Conservation (phyloP, 2,329 filamentous ascomycete species). For the Aschersonia sp. region DNA sequence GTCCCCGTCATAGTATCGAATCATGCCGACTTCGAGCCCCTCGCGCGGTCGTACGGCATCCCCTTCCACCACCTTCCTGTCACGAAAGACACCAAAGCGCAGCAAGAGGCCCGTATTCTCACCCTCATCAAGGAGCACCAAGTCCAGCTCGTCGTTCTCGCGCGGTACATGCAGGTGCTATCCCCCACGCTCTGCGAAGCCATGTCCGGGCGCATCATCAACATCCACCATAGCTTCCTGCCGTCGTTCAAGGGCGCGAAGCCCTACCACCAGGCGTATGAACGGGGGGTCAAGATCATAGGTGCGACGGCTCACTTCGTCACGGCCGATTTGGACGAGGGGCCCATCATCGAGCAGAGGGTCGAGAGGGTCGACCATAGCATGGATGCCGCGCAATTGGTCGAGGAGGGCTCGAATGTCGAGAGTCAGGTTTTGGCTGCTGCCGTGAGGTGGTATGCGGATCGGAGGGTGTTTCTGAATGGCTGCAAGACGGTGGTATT, state of each 20-base stretch:
- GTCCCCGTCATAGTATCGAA: slow-evolving; percentile 71
- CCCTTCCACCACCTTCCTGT: slow-evolving; percentile 73
- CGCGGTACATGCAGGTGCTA: slow-evolving; percentile 80
- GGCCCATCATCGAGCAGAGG: slow-evolving; percentile 78
- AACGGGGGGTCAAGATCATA: slow-evolving; percentile 78
- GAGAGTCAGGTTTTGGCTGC: slow-evolving; percentile 72
- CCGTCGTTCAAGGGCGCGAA: slow-evolving; percentile 80
- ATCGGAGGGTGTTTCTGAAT: slow-evolving; percentile 65
- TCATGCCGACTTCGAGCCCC: slow-evolving; percentile 56
- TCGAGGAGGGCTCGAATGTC: slow-evolving; percentile 69
- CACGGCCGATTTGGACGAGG: slow-evolving; percentile 72
- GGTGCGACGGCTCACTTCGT: slow-evolving; percentile 79
- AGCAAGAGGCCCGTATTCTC: slow-evolving; percentile 60
- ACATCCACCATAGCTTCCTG: slow-evolving; percentile 81
- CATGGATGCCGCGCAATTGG: slow-evolving; percentile 61
- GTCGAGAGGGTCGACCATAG: slow-evolving; percentile 64
- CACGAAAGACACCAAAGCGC: slow-evolving; percentile 59
- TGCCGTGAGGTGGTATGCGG: slow-evolving; percentile 73
- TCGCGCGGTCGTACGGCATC: slow-evolving; percentile 62
- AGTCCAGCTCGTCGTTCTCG: slow-evolving; percentile 68
- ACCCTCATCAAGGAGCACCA: slow-evolving; percentile 53
- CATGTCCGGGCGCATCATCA: slow-evolving; percentile 81
- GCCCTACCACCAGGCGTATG: slow-evolving; percentile 79
- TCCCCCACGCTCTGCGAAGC: slow-evolving; percentile 59
- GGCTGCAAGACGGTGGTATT: slow-evolving; percentile 72